phyloP scores from a whole-genome alignment of 148 eudicot species.

The Arctostaphylos glauca region DNA sequence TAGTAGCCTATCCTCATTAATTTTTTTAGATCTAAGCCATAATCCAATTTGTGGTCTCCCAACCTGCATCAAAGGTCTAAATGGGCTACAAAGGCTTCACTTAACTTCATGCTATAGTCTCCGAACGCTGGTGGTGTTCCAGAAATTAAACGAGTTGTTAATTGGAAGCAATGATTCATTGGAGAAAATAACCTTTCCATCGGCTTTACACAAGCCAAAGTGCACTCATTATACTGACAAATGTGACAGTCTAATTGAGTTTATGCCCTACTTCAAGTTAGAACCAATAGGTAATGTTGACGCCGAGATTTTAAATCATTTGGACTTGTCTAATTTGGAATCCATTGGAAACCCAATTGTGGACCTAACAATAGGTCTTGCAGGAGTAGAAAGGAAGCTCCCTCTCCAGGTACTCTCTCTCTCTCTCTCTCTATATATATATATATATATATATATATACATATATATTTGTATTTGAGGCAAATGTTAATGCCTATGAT shows the following conservation, averaged over 20 bases:
- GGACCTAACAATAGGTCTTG: neutral
- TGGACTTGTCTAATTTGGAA: too few species aligned
- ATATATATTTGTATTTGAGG: too few species aligned
- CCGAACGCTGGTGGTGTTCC: conserved; percentile 5
- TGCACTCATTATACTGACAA: too few species aligned
- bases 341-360: neutral
- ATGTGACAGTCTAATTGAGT: too few species aligned
- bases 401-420: neutral
- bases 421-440: neutral
- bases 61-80: neutral
- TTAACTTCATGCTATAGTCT: neutral
- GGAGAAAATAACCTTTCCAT: neutral
- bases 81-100: neutral
- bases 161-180: neutral
- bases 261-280: neutral
- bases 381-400: neutral
- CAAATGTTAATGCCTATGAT: too few species aligned
- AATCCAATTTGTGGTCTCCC: conserved; percentile 7
- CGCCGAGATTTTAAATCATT: neutral
- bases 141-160: neutral
- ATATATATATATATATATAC: too few species aligned
- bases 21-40: neutral
- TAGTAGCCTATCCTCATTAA: neutral
- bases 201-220: neutral
- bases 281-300: neutral